A percentile compares a stretch with the other conserved stretches of the same genome.
Evolutionary conservation across 257 asterid genomes (phyloP).

Genomic region (Capsicum chinense): DNA sequence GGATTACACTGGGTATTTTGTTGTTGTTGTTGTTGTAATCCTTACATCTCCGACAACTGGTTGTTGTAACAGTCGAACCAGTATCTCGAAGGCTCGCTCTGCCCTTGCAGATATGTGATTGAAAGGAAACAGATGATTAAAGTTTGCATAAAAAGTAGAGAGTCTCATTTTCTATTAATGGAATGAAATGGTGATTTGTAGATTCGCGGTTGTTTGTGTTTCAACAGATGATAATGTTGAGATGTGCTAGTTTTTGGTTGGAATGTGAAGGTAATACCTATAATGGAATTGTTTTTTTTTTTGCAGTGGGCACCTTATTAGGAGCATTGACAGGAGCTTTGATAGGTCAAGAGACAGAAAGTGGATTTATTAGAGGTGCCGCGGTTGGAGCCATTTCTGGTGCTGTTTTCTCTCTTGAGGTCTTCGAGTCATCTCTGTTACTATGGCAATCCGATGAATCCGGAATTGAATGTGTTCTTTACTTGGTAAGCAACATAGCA

Average conservation of each 20-base stretch:
- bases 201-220: background rate
- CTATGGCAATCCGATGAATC: constrained; percentile 39
- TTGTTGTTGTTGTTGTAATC: no score
- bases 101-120: background rate
- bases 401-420: constrained; percentile 43
- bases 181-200: background rate
- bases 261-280: background rate
- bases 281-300: background rate
- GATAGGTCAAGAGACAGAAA: constrained; percentile 41
- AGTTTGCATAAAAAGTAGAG: background rate
- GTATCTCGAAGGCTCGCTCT: no score
- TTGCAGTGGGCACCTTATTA: constrained; percentile 43
- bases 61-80: no score
- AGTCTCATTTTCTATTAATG: background rate
- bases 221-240: background rate
- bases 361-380: constrained; percentile 43
- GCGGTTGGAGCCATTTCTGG: constrained; percentile 42
- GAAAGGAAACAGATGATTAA: background rate
- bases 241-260: background rate
- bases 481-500: constrained; percentile 36
- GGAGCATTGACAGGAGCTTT: constrained; percentile 46
- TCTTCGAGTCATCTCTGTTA: constrained; percentile 38
- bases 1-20: no score
- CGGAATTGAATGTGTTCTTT: constrained; percentile 38
- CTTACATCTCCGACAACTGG: no score